Base-by-base conservation (phyloP, 2,329 filamentous ascomycete species). In the Colletotrichum gigasporum region DNA sequence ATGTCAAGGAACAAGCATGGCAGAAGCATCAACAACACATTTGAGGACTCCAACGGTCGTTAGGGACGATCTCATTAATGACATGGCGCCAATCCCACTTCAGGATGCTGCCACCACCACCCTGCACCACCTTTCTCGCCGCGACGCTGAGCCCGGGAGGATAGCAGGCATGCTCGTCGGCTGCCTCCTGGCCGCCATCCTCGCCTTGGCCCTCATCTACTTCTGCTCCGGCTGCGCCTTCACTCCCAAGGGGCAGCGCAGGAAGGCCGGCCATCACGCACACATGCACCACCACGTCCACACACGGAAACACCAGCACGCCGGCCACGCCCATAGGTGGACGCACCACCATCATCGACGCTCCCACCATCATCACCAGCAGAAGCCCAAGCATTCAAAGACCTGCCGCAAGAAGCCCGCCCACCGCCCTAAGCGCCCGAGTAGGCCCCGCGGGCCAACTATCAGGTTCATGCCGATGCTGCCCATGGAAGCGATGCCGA, bases 81-180 rank as follows among this genome's bases (percentile, higher is more conserved):
- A 24, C 14, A 63, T 63, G 60, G 39, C 60, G 1, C 60, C 60
- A 11, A 42, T 51, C 8, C 37, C 60, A 5, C 9, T 3, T 16
- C 9, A 9, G 12, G 12, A 22, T 8, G 45, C 12, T 18, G 48
- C n/a, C 5, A 16, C 42, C 0, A 45, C 26, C 0, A 1, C 12
- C 5, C 14, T 48, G 9, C 45, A 44, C 37, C 44, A 22, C 1
- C 37, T 52, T 5, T 22, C 16, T 3, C 50, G 51, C n/a, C 63
- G 63, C 5, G 63, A 41, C 24, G 53, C 41, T 12, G 58, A 65
- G 8, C 18, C n/a, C 11, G 58, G 50, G 11, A 28, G 57, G 12
- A 56, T 47, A 45, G 63, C 63, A 12, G 63, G 63, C 11, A 37
- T 56, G 51, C 44, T 65, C n/a, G 34, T 65, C 20, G 63, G 63